phyloP scores from a whole-genome alignment of 2,329 filamentous ascomycete species.

The Colletotrichum liaoningense region DNA sequence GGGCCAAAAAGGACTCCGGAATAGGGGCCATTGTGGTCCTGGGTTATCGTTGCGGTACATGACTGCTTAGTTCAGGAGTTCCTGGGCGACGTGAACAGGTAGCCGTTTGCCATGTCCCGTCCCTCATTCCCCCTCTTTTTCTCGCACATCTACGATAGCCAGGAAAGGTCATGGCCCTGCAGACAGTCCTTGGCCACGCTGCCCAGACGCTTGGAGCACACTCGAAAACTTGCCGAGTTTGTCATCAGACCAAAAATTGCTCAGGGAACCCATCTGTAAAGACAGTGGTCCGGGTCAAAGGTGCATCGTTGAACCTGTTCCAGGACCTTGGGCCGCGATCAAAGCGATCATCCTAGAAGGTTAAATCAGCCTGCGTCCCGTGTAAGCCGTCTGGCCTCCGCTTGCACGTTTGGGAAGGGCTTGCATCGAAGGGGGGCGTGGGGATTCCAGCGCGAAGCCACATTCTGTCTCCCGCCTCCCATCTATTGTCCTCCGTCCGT shows the following conservation, averaged over 20 bases:
- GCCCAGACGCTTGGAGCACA: conserved; percentile 14
- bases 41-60: conserved; percentile 12
- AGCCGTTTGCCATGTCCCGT: conserved; percentile 9
- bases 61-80: conserved; percentile 4
- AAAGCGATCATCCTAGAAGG: conserved; percentile 26
- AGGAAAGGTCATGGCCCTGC: conserved; percentile 23
- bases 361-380: conserved; percentile 24
- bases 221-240: conserved; percentile 10
- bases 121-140: conserved; percentile 6
- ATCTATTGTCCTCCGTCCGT: conserved; percentile 29
- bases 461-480: conserved; percentile 21
- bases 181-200: conserved; percentile 9
- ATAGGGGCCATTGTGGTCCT: conserved; percentile 20
- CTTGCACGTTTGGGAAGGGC: conserved; percentile 8
- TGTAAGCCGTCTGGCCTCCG: conserved; percentile 10
- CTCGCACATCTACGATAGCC: conserved; percentile 1
- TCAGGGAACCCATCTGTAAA: conserved; percentile 15
- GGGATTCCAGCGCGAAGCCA: conserved; percentile 4
- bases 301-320: conserved; percentile 23
- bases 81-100: conserved; percentile 2
- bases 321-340: conserved; percentile 22
- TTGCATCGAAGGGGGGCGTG: conserved; percentile 2
- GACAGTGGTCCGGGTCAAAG: conserved; percentile 18
- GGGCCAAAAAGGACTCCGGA: conserved; percentile 23
- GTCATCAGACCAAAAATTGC: conserved; percentile 22